Evolutionary conservation across 2,329 filamentous ascomycete species (phyloP).

Genomic region (Ascochyta lentis): DNA sequence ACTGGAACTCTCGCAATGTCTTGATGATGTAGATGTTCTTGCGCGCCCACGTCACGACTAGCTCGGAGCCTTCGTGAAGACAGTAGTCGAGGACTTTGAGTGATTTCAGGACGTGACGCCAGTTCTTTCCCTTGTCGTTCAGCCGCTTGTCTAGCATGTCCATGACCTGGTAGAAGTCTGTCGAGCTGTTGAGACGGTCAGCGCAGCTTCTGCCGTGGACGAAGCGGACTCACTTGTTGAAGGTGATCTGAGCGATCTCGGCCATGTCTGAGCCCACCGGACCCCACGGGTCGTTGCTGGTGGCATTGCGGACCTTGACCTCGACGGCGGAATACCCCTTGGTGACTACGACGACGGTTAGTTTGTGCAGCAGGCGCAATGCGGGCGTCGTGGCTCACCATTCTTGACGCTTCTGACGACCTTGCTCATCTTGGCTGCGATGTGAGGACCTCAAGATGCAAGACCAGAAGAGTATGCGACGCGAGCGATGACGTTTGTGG

Average conservation of each 20-base stretch:
- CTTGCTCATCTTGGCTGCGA: constrained; percentile 77
- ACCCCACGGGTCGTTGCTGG: constrained; percentile 98
- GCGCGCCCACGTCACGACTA: constrained; percentile 96
- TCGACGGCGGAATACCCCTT: constrained; percentile 97
- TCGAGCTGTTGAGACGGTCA: constrained; percentile 67
- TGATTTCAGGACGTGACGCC: constrained; percentile 97
- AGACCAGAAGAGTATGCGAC: constrained; percentile 15
- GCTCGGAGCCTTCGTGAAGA: constrained; percentile 93
- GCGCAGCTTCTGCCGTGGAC: constrained; percentile 21
- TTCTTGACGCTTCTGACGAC: constrained; percentile 92
- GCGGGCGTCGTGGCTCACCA: constrained; percentile 12
- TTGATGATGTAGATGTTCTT: constrained; percentile 99
- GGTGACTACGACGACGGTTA: constrained; percentile 66
- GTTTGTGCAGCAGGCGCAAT: constrained; percentile 1
- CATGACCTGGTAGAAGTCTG: constrained; percentile 99
- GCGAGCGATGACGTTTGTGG: constrained; percentile 10
- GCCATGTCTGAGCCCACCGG: constrained; percentile 98
- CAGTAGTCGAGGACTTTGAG: constrained; percentile 98
- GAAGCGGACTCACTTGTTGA: constrained; percentile 78
- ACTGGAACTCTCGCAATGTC: constrained; percentile 95
- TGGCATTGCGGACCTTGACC: constrained; percentile 83
- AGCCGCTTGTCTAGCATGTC: constrained; percentile 99
- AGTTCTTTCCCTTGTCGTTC: constrained; percentile 99
- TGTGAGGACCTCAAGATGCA: constrained; percentile 2
- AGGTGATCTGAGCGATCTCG: constrained; percentile 97